These are phyloP conservation scores for Pyracantha coccinea DNA, from an alignment of 331 rosid genomes.

Conservation along the genomic window DNA sequence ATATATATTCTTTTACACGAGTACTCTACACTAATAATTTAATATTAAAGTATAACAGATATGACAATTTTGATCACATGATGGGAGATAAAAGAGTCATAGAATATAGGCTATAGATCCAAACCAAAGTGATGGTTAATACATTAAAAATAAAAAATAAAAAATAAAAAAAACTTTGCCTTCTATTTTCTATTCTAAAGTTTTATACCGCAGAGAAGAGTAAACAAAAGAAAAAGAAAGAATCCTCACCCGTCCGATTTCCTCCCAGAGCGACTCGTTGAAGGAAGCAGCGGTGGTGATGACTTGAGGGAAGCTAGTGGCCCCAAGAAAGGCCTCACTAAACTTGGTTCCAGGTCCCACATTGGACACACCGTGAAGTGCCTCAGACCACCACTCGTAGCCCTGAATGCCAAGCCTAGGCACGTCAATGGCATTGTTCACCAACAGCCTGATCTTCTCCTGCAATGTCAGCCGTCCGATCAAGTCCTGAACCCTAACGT, in stretches of 20 bases:
- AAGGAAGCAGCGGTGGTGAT: slow-evolving; percentile 95
- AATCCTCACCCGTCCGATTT: slow-evolving; percentile 72
- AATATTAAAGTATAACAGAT: not conserved
- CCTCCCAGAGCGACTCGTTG: slow-evolving; percentile 67
- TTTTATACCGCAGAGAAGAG: not conserved
- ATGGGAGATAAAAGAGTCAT: not conserved
- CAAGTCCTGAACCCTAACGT: slow-evolving; percentile 63
- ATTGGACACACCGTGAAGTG: slow-evolving; percentile 86
- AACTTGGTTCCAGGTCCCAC: slow-evolving; percentile 88
- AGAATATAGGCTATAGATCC: no score
- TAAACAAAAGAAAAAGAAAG: not conserved
- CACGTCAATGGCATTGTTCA: slow-evolving; percentile 65
- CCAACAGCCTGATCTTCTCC: slow-evolving; percentile 70
- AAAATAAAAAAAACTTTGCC: not conserved
- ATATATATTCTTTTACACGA: not conserved
- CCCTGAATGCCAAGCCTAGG: slow-evolving; percentile 76
- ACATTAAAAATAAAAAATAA: no score
- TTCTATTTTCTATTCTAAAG: not conserved
- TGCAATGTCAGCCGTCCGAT: slow-evolving; percentile 66
- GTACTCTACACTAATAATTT: not conserved
- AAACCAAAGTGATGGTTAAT: no score
- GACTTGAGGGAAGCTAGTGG: slow-evolving; percentile 96
- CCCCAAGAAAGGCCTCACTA: slow-evolving; percentile 54
- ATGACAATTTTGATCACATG: not conserved
- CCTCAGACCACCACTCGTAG: slow-evolving; percentile 99